Base-by-base conservation (phyloP, 1,139 yeast genomes). In the Diutina mesorugosa region DNA sequence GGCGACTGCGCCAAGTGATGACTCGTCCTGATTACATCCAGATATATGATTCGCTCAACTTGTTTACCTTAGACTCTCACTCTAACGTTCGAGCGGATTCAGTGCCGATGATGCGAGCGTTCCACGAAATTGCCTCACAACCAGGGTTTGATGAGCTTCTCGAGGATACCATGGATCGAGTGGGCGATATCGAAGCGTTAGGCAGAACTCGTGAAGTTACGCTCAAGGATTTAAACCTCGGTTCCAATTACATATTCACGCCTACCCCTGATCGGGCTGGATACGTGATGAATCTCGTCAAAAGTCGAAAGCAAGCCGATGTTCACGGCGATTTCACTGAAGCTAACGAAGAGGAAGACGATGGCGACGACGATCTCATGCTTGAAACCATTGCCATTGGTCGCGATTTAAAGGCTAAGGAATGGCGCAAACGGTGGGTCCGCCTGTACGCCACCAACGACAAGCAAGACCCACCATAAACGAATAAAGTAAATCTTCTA, bases 51-150 rank as follows among this genome's bases (percentile, higher is more conserved):
- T 82, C 85, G 62, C 70, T 87, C 61, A 88, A 88, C 67, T 81
- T 88, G 29, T 88, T 88, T 67, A 86, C 95, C 1, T 81, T 88
- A 57, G 95, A 88, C 67, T 81, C 90, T 0, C 79, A 79, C 59
- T 84, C 90, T 0, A 75, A 84, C 58, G 96, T 88, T 2, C 72
- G 87, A 48, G 93, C 96, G 0, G 96, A 88, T 66, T 82, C 88
- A 3, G 86, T 87, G 1, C 91, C 95, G 1, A 87, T 88, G 95
- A 87, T 88, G 95, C 78, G 91, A 62, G 95, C 93, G 2, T 88
- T 88, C 66, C 83, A 86, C 59, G 95, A 88, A 64, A 85, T 88
- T 57, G 87, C 86, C 0, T 71, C 81, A 1, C 84, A 83, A 67
- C 87, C 89, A 0, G 86, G 84, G 26, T 88, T 88, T 63, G 85